These are phyloP conservation scores for Tubosaeta sp. DNA, from an alignment of 768 basidiomycete genomes.

Conservation along the genomic window DNA sequence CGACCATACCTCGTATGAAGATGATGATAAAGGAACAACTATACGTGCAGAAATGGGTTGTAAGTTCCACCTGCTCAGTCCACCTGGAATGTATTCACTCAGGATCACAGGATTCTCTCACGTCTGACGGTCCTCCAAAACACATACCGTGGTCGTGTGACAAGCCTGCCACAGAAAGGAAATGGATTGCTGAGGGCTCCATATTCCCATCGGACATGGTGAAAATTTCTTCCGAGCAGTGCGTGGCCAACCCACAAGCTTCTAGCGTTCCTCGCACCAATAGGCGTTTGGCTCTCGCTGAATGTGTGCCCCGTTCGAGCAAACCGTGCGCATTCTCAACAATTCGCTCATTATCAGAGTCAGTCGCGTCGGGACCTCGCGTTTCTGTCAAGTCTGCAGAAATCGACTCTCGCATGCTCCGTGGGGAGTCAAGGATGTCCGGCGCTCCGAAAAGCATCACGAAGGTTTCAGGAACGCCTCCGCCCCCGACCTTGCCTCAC, in stretches of 20 bases:
- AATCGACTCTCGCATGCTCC: constrained; percentile 1
- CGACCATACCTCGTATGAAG: constrained; percentile 35
- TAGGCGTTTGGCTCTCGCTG: not conserved
- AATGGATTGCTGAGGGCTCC: constrained; percentile 31
- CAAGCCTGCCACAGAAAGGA: constrained; percentile 12
- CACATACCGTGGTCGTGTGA: constrained; percentile 31
- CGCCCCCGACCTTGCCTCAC: not conserved
- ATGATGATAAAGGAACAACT: constrained; percentile 33
- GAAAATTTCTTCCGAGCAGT: constrained; percentile 4
- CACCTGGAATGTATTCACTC: constrained; percentile 6
- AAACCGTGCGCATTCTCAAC: not conserved
- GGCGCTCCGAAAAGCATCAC: not conserved
- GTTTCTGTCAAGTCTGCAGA: constrained; percentile 9
- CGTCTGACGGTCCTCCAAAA: constrained; percentile 18
- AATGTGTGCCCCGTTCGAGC: constrained; percentile 2
- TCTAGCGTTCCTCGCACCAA: not conserved
- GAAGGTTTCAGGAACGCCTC: constrained; percentile 1
- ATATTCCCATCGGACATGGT: constrained; percentile 22
- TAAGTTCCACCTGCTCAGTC: constrained; percentile 17
- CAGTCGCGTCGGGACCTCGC: not conserved
- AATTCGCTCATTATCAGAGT: not conserved
- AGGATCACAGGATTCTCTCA: constrained; percentile 17
- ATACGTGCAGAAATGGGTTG: constrained; percentile 33
- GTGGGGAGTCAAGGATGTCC: constrained; percentile 5
- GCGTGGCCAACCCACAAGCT: not conserved